Evolutionary conservation across 345 rosid genomes (phyloP), one percentile per base, ranked within the genome.

Genomic region (Erysimum cheiranthoides): DNA sequence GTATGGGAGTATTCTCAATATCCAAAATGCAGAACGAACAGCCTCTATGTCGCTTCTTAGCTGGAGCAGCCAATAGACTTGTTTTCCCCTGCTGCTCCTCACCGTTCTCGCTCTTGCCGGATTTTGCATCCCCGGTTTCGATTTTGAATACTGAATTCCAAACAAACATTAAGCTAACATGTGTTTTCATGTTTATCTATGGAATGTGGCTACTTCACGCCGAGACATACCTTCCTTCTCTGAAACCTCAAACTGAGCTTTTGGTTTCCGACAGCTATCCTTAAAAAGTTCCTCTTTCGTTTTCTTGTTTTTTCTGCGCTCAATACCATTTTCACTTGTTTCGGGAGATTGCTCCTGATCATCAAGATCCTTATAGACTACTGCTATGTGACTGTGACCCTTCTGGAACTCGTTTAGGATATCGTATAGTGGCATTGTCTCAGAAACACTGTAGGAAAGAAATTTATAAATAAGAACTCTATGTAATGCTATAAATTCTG

Each of bases 361-460:
- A 46, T 82, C 88, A 53, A 83, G 71, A 82, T 92, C 91, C 81
- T 82, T 94, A 60, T 86, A 94, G 36, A 94, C 98, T 53, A 85
- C 96, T 35, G 97, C 97, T 75, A 94, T 85, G 82, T 94, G 98
- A 81, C 97, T 94, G 79, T 94, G 98, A 52, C 98, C 96, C 78
- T 94, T 92, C 83, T 94, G 98, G 58, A 94, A 94, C 82, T 90
- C 95, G 68, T 94, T 94, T 54, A 94, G 88, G 76, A 94, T 92
- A 78, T 94, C 97, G 59, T 94, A 92, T 17, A 94, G 75, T 34
- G 97, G 98, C 89, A 92, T 86, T 74, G 88, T 82, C 70, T 84
- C 98, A 12, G 93, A 84, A 63, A 94, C 96, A 83, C 97, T 94
- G 79, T 3, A 77, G 10, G 45, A 43, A 62, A 30, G 2, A 27